Evolutionary conservation across 208 protist species (phyloP).

Genomic region (Crithidia mellificae): DNA sequence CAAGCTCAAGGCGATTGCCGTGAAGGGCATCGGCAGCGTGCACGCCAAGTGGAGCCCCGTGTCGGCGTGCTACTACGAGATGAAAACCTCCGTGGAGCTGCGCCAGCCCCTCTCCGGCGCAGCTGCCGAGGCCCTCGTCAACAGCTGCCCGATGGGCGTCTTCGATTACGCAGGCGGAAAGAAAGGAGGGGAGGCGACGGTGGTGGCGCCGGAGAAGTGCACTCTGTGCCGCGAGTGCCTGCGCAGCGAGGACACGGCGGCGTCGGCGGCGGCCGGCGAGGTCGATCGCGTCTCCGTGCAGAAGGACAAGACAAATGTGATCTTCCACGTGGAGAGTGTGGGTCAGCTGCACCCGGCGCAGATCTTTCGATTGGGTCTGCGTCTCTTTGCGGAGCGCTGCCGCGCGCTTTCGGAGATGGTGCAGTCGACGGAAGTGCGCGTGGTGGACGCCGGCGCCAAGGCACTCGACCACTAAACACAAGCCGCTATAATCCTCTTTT

Average conservation of each 20-base stretch:
- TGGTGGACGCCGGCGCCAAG: conserved; percentile 31
- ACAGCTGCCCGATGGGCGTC: conserved; percentile 92
- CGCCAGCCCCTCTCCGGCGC: conserved; percentile 67
- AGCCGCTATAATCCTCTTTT: no score
- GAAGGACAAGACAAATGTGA: conserved; percentile 84
- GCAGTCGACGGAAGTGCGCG: conserved; percentile 66
- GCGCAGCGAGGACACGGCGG: conserved; percentile 56
- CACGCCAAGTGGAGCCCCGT: conserved; percentile 99
- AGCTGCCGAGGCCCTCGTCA: conserved; percentile 78
- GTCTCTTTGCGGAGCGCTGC: conserved; percentile 77
- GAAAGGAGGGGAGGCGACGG: conserved; percentile 63
- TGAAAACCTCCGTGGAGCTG: conserved; percentile 94
- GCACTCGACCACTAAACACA: conserved; percentile 22
- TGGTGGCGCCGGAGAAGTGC: conserved; percentile 90
- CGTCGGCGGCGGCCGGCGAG: neutral
- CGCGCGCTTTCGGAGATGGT: conserved; percentile 67
- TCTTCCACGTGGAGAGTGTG: conserved; percentile 89
- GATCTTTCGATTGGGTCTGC: conserved; percentile 74
- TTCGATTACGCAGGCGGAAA: conserved; percentile 89
- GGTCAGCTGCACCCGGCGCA: conserved; percentile 76
- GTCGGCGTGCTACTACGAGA: conserved; percentile 95
- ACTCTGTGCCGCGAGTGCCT: conserved; percentile 98
- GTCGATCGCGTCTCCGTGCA: conserved; percentile 63
- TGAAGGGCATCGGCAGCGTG: conserved; percentile 96
- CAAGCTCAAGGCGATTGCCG: conserved; percentile 91